A percentile compares a stretch with the other conserved stretches of the same genome.
These are phyloP conservation scores for Somion occarium DNA, from an alignment of 1,284 basidiomycete species.

Conservation along the genomic window DNA sequence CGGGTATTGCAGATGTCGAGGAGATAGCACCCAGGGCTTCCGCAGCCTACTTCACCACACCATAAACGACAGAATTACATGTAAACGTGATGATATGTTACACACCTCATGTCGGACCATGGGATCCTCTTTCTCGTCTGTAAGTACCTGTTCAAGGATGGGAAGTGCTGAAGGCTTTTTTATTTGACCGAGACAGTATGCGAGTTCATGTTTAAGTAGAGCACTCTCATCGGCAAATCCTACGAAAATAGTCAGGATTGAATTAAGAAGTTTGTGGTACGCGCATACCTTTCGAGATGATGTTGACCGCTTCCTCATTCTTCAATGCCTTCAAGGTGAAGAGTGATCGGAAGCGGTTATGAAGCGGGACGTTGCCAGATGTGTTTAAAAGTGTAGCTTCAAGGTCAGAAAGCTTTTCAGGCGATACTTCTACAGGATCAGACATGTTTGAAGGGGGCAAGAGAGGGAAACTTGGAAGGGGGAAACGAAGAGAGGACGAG, in stretches of 20 bases:
- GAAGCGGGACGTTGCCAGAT: conserved; percentile 71
- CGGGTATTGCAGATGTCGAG: conserved; percentile 56
- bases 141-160: conserved; percentile 74
- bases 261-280: neutral
- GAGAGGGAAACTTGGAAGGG: conserved; percentile 11
- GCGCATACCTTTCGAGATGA: conserved; percentile 77
- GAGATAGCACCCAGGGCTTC: conserved; percentile 98
- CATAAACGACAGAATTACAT: neutral
- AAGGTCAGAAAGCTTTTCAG: conserved; percentile 38
- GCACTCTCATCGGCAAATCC: conserved; percentile 88
- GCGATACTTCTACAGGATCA: conserved; percentile 17
- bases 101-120: conserved; percentile 97
- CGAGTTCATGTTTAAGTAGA: conserved; percentile 94
- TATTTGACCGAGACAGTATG: conserved; percentile 96
- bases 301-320: conserved; percentile 74
- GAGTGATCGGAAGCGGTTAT: conserved; percentile 87
- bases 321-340: conserved; percentile 91
- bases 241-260: conserved; percentile 25
- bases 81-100: conserved; percentile 1
- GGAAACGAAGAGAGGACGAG: conserved; percentile 3
- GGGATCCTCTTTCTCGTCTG: conserved; percentile 72
- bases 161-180: conserved; percentile 73
- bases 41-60: conserved; percentile 61
- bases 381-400: conserved; percentile 75
- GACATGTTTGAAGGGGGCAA: conserved; percentile 9